phyloP scores from a whole-genome alignment of 2,329 filamentous ascomycete species.

The Pseudogymnoascus sp. region DNA sequence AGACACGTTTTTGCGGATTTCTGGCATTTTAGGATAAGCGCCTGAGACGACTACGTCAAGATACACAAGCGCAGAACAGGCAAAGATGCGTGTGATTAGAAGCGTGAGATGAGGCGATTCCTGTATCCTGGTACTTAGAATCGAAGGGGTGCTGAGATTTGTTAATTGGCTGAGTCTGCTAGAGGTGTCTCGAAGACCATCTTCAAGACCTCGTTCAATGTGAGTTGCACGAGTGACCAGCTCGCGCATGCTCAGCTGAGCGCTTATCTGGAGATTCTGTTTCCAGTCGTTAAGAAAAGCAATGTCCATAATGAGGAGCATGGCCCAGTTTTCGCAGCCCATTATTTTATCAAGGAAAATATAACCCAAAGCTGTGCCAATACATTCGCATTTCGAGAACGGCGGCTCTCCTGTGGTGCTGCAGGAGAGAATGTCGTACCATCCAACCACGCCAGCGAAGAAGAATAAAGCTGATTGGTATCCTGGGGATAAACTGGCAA shows the following conservation, averaged over 20 bases:
- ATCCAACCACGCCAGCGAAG: slow-evolving; percentile 42
- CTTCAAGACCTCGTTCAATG: slow-evolving; percentile 20
- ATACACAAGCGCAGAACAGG: slow-evolving; percentile 17
- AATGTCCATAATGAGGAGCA: slow-evolving; percentile 47
- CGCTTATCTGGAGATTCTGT: slow-evolving; percentile 38
- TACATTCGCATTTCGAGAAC: neutral
- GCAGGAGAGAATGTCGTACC: slow-evolving; percentile 44
- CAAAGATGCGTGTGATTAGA: slow-evolving; percentile 17
- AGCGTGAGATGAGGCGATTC: slow-evolving; percentile 10
- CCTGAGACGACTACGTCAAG: slow-evolving; percentile 19
- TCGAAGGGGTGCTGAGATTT: neutral
- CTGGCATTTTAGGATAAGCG: slow-evolving; percentile 15
- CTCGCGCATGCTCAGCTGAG: slow-evolving; percentile 39
- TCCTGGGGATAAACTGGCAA: slow-evolving; percentile 21
- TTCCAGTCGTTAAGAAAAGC: slow-evolving; percentile 52
- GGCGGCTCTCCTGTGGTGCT: slow-evolving; percentile 35
- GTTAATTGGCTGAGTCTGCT: neutral
- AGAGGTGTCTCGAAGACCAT: slow-evolving; percentile 11
- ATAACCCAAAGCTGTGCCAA: slow-evolving; percentile 28
- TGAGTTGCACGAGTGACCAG: slow-evolving; percentile 36
- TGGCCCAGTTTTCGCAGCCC: slow-evolving; percentile 50
- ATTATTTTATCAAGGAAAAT: slow-evolving; percentile 45
- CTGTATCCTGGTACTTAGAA: neutral
- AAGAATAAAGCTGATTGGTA: slow-evolving; percentile 45
- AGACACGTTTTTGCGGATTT: slow-evolving; percentile 15